Evolutionary conservation across 768 basidiomycete genomes (phyloP).

Genomic region (Boletus edulis): DNA sequence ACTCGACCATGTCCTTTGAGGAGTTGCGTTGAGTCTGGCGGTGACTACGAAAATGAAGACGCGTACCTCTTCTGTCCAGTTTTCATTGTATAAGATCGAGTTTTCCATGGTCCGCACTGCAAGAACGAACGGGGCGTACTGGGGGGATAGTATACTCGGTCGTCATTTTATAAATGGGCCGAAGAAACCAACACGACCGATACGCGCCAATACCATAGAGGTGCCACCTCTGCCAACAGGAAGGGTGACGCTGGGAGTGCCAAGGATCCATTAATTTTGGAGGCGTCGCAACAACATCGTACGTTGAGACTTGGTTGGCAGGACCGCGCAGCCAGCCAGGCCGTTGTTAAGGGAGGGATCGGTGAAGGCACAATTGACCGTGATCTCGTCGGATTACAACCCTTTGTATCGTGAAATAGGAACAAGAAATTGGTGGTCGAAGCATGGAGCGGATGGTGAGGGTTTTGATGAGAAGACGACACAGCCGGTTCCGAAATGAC

Average conservation of each 20-base stretch:
- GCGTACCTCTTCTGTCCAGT: constrained; percentile 1
- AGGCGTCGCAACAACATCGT: neutral
- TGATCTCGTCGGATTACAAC: neutral
- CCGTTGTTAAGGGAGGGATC: neutral
- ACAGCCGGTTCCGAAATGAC: no score
- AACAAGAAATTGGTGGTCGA: neutral
- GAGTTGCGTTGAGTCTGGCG: neutral
- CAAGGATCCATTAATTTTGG: neutral
- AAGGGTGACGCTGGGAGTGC: neutral
- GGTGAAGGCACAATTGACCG: neutral
- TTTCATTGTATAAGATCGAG: neutral
- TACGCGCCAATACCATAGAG: neutral
- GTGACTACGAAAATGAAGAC: neutral
- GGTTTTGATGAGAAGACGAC: no score
- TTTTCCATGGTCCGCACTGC: neutral
- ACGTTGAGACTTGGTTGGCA: neutral
- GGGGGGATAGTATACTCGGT: no score
- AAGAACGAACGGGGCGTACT: neutral
- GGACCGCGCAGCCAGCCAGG: neutral
- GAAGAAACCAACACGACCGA: neutral
- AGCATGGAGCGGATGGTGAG: neutral
- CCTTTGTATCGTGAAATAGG: neutral
- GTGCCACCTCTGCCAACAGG: neutral
- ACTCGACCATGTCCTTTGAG: neutral
- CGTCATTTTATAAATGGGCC: constrained; percentile 4